Conservation (phyloP, 345 rosid genomes). For the Euphorbia tirucalli region DNA sequence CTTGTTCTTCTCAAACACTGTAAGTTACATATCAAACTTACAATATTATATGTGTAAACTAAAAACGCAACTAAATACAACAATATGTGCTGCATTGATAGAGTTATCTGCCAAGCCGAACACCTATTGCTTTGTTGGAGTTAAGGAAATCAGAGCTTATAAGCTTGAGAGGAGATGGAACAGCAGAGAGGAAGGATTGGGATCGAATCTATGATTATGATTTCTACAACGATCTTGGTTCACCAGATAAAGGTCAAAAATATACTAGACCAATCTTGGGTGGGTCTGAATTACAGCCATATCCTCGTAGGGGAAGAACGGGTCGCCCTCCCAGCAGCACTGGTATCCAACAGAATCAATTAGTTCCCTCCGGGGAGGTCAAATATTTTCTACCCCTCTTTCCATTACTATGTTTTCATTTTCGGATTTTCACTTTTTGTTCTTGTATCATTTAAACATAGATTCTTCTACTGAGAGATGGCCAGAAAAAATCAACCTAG, state of each 20-base stretch:
- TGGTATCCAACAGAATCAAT: slow-evolving; percentile 25
- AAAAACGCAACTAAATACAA: neutral
- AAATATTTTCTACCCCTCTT: slow-evolving; percentile 1
- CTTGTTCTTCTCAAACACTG: slow-evolving; percentile 52
- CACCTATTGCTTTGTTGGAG: slow-evolving; percentile 40
- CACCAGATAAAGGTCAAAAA: slow-evolving; percentile 39
- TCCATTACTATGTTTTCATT: neutral
- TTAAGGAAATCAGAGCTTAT: slow-evolving; percentile 47
- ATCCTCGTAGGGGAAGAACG: slow-evolving; percentile 56
- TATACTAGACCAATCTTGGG: slow-evolving; percentile 47
- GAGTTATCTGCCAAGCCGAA: slow-evolving; percentile 50
- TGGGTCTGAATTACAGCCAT: slow-evolving; percentile 43
- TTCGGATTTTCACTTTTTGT: neutral
- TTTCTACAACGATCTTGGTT: slow-evolving; percentile 50
- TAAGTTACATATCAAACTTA: slow-evolving; percentile 18
- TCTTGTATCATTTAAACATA: slow-evolving; percentile 2
- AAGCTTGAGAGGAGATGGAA: slow-evolving; percentile 44
- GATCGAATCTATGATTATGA: slow-evolving; percentile 60
- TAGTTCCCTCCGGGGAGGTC: neutral
- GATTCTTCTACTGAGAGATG: slow-evolving; percentile 36
- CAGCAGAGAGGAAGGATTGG: slow-evolving; percentile 48
- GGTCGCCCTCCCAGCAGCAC: slow-evolving; percentile 28
- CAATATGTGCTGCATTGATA: slow-evolving; percentile 15
- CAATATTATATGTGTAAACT: neutral
- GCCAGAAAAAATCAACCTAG: slow-evolving; percentile 32